Evolutionary conservation across 352 stramenopile genomes (phyloP), one percentile per base, ranked within the genome.

Genomic region (Thalassiosira mediterranea): DNA sequence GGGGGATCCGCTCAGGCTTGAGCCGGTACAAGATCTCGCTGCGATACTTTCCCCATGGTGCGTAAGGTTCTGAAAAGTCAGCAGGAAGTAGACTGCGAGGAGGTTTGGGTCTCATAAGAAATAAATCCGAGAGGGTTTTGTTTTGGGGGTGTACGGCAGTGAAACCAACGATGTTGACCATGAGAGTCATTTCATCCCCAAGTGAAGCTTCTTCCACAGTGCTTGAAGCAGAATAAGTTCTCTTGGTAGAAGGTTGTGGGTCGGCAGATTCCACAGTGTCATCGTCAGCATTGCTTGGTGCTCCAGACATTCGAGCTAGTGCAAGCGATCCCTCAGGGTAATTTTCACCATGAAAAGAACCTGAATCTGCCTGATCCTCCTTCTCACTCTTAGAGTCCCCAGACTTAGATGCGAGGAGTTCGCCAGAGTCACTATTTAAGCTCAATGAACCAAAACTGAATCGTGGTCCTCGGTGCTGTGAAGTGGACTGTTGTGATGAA

Each of bases 111-210:
- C 89, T 89, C 21, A 78, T 75, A 11, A 83, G 59, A 42, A 94
- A 86, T 29, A 92, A 89, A 54, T 91, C 75, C 28, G 72, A 54
- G 1, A 94, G 29, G 10, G 74, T 80, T 66, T 79, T 80, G 66
- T 92, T 92, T 78, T 94, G 88, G 34, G 79, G 74, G 63, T 94
- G 88, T 15, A 94, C 63, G 19, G 86, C 90, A 26, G 84, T 86
- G 38, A 89, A 61, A 25, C 72, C 67, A 52, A 86, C 40, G 5
- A 79, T 59, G 40, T 67, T 83, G 29, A 65, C 63, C 40, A 57
- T 56, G 28, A 75, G 46, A 38, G 62, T 21, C 23, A 75, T 60
- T 38, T 74, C 52, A 46, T 28, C 69, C 4, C 29, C 60, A 58
- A 63, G 54, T 2, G 17, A 21, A 21, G 37, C 61, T 23, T 44